Conservation (phyloP, 2,329 filamentous ascomycete genomes). For the Claviceps arundinis region DNA sequence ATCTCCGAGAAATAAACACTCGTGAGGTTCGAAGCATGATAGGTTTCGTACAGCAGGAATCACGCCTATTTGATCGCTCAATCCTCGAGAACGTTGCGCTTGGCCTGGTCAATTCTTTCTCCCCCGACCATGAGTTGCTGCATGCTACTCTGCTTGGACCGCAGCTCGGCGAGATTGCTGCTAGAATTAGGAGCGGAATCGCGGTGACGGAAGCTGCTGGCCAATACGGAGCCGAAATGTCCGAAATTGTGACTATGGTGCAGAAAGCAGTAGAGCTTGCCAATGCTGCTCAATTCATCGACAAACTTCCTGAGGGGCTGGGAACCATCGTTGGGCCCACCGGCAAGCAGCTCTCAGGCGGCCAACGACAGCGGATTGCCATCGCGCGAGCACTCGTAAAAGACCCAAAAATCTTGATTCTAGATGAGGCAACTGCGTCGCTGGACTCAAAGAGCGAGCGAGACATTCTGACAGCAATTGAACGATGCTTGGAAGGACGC, state of each 20-base stretch:
- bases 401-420: slow-evolving; percentile 33
- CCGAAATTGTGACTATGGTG: not conserved
- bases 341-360: slow-evolving; percentile 48
- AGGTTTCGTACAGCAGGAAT: slow-evolving; percentile 48
- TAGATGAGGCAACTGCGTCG: slow-evolving; percentile 37
- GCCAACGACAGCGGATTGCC: slow-evolving; percentile 49
- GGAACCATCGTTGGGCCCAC: slow-evolving; percentile 37
- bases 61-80: slow-evolving; percentile 46
- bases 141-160: slow-evolving; percentile 9
- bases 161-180: not conserved
- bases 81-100: slow-evolving; percentile 37
- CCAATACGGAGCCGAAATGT: not conserved
- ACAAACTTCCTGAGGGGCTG: not conserved
- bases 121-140: slow-evolving; percentile 32
- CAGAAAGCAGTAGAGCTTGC: not conserved
- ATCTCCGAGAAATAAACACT: slow-evolving; percentile 40
- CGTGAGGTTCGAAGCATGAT: slow-evolving; percentile 43
- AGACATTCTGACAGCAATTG: slow-evolving; percentile 3
- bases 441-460: slow-evolving; percentile 4
- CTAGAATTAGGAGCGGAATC: not conserved
- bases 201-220: not conserved
- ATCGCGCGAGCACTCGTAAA: slow-evolving; percentile 31
- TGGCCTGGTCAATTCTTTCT: slow-evolving; percentile 22
- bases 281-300: slow-evolving; percentile 1
- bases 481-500: not conserved